phyloP scores from a whole-genome alignment of 441 rosid genomes.

The Manihot esculenta region DNA sequence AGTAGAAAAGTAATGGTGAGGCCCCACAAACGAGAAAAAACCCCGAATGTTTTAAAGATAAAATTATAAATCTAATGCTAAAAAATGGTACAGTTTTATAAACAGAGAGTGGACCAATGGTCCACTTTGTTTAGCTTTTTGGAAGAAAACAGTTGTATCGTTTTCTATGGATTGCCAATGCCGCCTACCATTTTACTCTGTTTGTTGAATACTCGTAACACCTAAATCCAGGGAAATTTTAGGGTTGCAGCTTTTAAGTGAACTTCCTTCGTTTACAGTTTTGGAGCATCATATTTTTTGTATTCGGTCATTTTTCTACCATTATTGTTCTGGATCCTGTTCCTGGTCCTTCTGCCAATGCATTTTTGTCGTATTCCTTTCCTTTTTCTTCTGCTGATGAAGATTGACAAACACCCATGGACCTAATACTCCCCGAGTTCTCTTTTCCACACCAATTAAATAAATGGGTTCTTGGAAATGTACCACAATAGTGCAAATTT shows the following conservation, averaged over 20 bases:
- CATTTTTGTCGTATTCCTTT: conserved; percentile 12
- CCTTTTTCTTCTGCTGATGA: not conserved
- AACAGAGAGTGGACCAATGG: conserved; percentile 12
- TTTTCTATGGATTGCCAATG: conserved; percentile 44
- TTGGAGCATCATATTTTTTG: conserved; percentile 3
- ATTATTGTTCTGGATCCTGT: not conserved
- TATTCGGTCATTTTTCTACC: conserved; percentile 1
- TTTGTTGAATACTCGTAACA: conserved; percentile 10
- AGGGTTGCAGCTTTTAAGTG: conserved; percentile 27
- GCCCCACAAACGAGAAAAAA: not conserved
- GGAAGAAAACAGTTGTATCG: conserved; percentile 30
- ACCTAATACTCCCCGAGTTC: too few species aligned
- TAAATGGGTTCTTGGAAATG: too few species aligned
- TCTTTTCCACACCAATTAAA: too few species aligned
- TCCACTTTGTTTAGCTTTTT: conserved; percentile 27
- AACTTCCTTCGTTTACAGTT: conserved; percentile 24
- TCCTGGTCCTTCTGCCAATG: conserved; percentile 1
- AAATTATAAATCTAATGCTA: not conserved
- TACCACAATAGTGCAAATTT: too few species aligned
- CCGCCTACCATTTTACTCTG: conserved; percentile 22
- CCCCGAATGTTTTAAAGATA: not conserved
- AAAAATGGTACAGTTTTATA: not conserved
- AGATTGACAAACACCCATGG: not conserved
- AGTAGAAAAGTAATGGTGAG: not conserved
- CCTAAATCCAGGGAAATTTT: conserved; percentile 11